phyloP scores from a whole-genome alignment of 2,329 filamentous ascomycete species.

The Colletotrichum endophyticum region DNA sequence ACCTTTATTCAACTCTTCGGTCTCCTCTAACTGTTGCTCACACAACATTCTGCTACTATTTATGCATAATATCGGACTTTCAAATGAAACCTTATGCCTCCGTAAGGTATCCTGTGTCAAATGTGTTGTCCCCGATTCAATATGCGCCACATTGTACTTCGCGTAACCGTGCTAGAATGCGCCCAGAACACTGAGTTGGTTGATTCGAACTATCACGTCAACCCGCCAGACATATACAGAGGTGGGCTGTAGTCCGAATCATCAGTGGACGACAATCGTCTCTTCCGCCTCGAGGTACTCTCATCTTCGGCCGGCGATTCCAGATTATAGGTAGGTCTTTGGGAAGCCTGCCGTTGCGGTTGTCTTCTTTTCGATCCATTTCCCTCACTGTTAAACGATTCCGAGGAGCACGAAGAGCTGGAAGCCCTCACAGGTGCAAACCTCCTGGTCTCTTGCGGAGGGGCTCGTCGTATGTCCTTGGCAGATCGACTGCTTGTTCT shows the following conservation, averaged over 20 bases:
- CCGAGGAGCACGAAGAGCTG: not conserved
- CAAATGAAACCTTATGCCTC: rapidly evolving
- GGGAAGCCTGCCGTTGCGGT: not conserved
- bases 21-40: too few relatives aligned
- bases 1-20: too few relatives aligned
- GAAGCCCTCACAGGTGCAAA: not conserved
- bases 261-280: not conserved
- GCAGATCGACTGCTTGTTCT: not conserved
- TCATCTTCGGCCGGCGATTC: not conserved
- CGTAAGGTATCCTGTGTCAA: not conserved
- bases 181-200: not conserved
- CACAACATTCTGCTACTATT: not conserved
- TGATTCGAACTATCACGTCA: not conserved
- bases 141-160: not conserved
- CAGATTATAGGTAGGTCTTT: not conserved
- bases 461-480: not conserved
- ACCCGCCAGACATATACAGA: not conserved
- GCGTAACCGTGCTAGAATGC: not conserved
- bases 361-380: not conserved
- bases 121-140: not conserved
- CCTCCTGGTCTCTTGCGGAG: not conserved
- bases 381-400: not conserved
- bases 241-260: not conserved
- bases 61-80: rapidly evolving
- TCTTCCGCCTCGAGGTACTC: not conserved